These are phyloP conservation scores for Phyllosticta citribraziliensis DNA, from an alignment of 2,329 filamentous ascomycete genomes.

Conservation along the genomic window DNA sequence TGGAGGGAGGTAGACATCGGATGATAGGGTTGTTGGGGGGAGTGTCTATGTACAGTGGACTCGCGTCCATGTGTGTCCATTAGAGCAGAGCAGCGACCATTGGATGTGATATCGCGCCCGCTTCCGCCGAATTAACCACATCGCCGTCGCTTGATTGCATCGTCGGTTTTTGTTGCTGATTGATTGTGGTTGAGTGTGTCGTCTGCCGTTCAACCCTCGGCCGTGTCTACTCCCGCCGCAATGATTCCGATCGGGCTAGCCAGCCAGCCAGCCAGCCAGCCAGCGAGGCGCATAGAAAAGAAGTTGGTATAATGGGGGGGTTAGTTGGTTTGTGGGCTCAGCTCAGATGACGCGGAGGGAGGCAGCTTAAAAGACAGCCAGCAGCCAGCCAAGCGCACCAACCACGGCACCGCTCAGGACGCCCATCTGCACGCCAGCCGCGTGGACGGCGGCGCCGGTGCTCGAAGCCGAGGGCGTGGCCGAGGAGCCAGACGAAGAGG, in stretches of 20 bases:
- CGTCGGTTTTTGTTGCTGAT: too few relatives aligned
- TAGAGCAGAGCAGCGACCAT: neutral
- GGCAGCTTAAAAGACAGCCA: constrained; percentile 6
- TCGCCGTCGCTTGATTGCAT: neutral
- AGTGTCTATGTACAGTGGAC: too few relatives aligned
- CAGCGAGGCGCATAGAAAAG: too few relatives aligned
- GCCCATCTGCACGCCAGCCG: neutral
- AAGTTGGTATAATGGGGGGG: neutral
- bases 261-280: too few relatives aligned
- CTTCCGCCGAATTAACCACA: neutral
- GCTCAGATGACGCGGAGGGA: neutral
- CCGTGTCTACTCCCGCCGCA: too few relatives aligned
- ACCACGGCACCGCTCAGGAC: neutral
- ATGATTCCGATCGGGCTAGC: too few relatives aligned
- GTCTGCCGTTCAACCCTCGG: too few relatives aligned
- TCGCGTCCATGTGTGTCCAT: neutral
- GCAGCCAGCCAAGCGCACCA: constrained; percentile 5
- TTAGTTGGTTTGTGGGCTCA: neutral
- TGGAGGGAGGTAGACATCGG: too few relatives aligned
- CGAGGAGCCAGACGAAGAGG: neutral
- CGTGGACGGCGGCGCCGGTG: neutral
- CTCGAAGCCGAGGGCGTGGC: neutral
- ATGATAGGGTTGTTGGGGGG: too few relatives aligned
- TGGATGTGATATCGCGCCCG: neutral
- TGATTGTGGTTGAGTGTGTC: too few relatives aligned